Base-by-base conservation (phyloP, 2,329 filamentous ascomycete species). In the Paradendryphiella salina region DNA sequence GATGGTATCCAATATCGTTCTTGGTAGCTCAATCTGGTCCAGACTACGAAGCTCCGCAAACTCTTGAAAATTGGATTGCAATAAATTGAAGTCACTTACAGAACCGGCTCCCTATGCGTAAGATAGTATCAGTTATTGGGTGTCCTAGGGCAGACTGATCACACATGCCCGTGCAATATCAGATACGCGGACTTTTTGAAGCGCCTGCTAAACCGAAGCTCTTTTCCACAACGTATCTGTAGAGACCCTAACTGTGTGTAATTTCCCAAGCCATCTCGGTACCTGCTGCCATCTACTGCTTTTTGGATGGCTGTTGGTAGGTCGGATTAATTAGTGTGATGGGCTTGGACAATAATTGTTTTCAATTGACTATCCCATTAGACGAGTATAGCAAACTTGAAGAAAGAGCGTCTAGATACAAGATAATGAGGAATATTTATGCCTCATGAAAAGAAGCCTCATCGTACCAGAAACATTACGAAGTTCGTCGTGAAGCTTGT, bases 141-240 rank as follows among this genome's bases (percentile, higher is more conserved):
- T 28, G 13, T 33, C 14, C 5, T 9, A 10, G 17, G 42, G 42
- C 7, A 51, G 31, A 6, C 2, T 14, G 6, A 45, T 23, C 21
- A 54, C 28, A 34, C 46, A 47, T 4, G 7, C 15, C 10, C 38
- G n/a, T 5, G n/a, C 14, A 26, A 54, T 41, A 43, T 50, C 51
- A 29, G 43, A 15, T 5, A 50, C 37, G 15, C 34, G 42, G 5
- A 54, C 21, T 17, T 50, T 17, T 29, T 33, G n/a, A 15, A 44
- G 47, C 7, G 18, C 3, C 32, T 44, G 15, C 7, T 14, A 23
- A 23, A 35, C 3, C 8, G 14, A 11, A 3, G 9, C 5, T 28
- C 14, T 28, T 1, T 35, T 26, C 14, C 13, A 28, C 11, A 13
- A 5, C 3, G 13, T 31, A 10, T 9, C 17, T n/a, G 18, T 7